Conservation (phyloP, 495 filamentous ascomycete genomes). For the Venustampulla echinocandica region DNA sequence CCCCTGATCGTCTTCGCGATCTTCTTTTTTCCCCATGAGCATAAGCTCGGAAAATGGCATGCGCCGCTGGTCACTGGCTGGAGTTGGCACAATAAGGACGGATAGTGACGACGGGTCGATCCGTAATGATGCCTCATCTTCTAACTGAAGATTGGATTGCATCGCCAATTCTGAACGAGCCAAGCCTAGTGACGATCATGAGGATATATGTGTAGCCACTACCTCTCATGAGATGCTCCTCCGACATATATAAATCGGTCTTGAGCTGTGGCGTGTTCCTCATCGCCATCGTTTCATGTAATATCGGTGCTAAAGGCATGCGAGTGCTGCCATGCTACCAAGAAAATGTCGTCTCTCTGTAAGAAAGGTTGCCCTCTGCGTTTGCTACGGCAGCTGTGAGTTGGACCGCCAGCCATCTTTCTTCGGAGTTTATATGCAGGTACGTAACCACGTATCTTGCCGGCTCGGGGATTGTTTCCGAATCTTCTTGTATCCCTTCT, state of each 20-base stretch:
- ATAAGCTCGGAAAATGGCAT: too few species aligned
- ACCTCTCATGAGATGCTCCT: conserved; percentile 2
- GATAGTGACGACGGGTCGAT: neutral
- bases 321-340: conserved; percentile 14
- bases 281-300: neutral
- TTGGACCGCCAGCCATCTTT: conserved; percentile 22
- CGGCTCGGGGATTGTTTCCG: conserved; percentile 18
- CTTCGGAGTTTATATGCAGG: conserved; percentile 22
- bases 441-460: conserved; percentile 19
- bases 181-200: conserved; percentile 1
- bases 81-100: too few species aligned
- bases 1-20: neutral
- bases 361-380: conserved; percentile 14
- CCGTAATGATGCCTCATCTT: too few species aligned
- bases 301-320: neutral
- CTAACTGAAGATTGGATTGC: conserved; percentile 2
- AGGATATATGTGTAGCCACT: neutral
- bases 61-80: too few species aligned
- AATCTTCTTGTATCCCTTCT: conserved; percentile 20
- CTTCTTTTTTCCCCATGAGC: too few species aligned
- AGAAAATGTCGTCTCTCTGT: conserved; percentile 24
- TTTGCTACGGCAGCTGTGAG: conserved; percentile 13
- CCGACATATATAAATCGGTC: neutral
- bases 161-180: conserved; percentile 1
- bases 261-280: neutral